These are phyloP conservation scores for Zea mays DNA, from an alignment of 176 grass and related monocot genomes.

Conservation along the genomic window DNA sequence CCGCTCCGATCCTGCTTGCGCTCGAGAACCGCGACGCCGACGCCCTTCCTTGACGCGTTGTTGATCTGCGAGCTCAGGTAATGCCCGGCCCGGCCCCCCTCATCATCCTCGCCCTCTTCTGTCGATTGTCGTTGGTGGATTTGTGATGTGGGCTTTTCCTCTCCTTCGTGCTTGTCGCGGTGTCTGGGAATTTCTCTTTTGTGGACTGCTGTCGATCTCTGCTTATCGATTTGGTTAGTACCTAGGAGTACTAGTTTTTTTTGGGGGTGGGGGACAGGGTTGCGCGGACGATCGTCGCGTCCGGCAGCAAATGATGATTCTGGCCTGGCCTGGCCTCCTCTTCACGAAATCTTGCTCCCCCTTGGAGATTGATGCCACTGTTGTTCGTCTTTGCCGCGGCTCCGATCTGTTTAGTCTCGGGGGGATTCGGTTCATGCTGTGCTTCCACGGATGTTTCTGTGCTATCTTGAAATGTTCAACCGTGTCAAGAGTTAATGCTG, in stretches of 20 bases:
- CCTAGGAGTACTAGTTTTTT: not conserved
- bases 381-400: not conserved
- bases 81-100: not conserved
- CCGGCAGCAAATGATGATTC: not conserved
- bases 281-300: not conserved
- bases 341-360: not conserved
- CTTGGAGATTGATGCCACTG: not conserved
- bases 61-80: slow-evolving; percentile 4
- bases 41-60: too few relatives aligned
- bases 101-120: not conserved
- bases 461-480: not conserved
- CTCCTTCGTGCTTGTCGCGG: not conserved
- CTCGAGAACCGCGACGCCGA: not conserved
- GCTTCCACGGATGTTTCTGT: not conserved
- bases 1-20: not conserved
- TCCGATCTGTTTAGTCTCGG: not conserved
- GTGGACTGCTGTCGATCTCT: not conserved
- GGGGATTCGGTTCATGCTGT: not conserved
- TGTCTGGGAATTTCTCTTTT: not conserved
- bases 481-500: not conserved
- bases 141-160: not conserved
- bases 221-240: not conserved
- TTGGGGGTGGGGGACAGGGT: not conserved
- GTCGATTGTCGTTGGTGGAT: not conserved
- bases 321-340: not conserved